Conservation (phyloP, 116 monocot genomes). For the Iris pallida region DNA sequence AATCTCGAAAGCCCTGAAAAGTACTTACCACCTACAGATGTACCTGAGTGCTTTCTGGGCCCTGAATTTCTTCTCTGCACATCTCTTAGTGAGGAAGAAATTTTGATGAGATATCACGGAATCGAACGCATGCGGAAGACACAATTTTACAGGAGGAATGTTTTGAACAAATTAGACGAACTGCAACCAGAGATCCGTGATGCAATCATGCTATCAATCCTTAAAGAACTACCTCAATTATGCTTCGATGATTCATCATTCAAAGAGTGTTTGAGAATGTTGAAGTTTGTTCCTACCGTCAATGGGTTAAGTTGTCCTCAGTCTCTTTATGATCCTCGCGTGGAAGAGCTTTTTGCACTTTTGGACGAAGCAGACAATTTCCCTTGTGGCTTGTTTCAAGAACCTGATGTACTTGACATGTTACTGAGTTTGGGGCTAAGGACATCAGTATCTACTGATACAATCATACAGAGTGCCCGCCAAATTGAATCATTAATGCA, state of each 20-base stretch:
- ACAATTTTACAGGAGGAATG: constrained; percentile 56
- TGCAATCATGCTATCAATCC: constrained; percentile 61
- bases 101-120: constrained; percentile 61
- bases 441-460: constrained; percentile 74
- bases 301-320: constrained; percentile 67
- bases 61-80: constrained; percentile 64
- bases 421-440: constrained; percentile 70
- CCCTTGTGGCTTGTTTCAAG: constrained; percentile 71
- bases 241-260: constrained; percentile 59
- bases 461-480: constrained; percentile 76
- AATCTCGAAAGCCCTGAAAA: constrained; percentile 54
- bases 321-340: constrained; percentile 91
- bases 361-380: constrained; percentile 82
- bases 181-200: constrained; percentile 75
- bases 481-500: constrained; percentile 81
- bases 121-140: constrained; percentile 66
- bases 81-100: constrained; percentile 59
- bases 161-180: constrained; percentile 58
- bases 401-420: constrained; percentile 77
- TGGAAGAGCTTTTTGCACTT: constrained; percentile 80
- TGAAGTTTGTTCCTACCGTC: constrained; percentile 77
- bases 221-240: constrained; percentile 88
- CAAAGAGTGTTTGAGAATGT: constrained; percentile 46
- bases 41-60: constrained; percentile 55
- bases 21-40: constrained; percentile 72